phyloP scores from a whole-genome alignment of 306 rosid species.

The Coriaria nepalensis region DNA sequence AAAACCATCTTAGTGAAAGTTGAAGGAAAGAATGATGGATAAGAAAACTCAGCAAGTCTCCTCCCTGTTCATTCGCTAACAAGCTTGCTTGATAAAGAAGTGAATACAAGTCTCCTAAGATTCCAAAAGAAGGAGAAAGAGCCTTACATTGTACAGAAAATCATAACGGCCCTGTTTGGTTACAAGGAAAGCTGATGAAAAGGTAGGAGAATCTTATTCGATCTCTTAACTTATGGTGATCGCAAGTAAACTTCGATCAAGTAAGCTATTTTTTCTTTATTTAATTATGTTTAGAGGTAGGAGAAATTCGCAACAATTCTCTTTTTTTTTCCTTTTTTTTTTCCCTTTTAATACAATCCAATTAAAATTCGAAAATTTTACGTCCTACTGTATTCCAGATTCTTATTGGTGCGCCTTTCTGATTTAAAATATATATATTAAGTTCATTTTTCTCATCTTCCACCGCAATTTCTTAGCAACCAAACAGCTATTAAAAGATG shows the following conservation, averaged over 20 bases:
- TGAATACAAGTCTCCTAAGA: slow-evolving; percentile 32
- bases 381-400: slow-evolving; percentile 1
- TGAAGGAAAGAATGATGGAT: slow-evolving; percentile 39
- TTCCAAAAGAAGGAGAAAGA: slow-evolving; percentile 28
- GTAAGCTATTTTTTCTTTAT: no score
- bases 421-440: not conserved
- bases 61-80: slow-evolving; percentile 21
- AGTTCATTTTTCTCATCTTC: not conserved
- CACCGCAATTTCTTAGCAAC: slow-evolving; percentile 5
- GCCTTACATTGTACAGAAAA: slow-evolving; percentile 17
- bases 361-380: no score
- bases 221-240: slow-evolving; percentile 17
- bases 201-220: slow-evolving; percentile 5
- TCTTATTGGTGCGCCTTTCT: not conserved
- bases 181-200: slow-evolving; percentile 23
- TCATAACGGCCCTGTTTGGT: slow-evolving; percentile 15
- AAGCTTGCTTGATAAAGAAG: slow-evolving; percentile 58
- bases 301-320: no score
- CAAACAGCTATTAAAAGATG: slow-evolving; percentile 8
- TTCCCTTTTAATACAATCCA: no score
- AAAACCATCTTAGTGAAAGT: slow-evolving; percentile 14
- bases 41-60: slow-evolving; percentile 18
- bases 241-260: not conserved
- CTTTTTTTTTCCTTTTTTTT: no score
- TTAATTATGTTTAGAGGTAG: no score